These are phyloP conservation scores for Corynascus novoguineensis DNA, from an alignment of 495 filamentous ascomycete species.

Conservation along the genomic window DNA sequence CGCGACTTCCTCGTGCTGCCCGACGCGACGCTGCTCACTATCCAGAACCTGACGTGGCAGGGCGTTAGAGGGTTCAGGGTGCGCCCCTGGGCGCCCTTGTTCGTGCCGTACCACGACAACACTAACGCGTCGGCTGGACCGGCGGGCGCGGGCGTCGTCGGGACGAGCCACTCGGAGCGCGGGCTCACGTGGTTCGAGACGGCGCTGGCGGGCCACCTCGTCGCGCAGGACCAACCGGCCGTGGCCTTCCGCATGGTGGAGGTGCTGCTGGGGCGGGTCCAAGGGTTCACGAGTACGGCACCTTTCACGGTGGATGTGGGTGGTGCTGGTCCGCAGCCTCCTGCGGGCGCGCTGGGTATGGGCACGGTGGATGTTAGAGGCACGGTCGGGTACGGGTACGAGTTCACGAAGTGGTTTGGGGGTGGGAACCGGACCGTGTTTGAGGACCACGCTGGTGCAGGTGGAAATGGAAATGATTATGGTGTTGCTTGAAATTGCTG, in stretches of 20 bases:
- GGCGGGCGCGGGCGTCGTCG: conserved; percentile 32
- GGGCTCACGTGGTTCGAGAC: conserved; percentile 35
- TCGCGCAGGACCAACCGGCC: conserved; percentile 33
- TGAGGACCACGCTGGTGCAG: not conserved
- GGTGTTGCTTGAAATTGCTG: not conserved
- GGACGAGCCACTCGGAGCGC: conserved; percentile 33
- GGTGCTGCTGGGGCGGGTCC: conserved; percentile 33
- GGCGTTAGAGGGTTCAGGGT: conserved; percentile 64
- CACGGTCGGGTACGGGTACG: not conserved
- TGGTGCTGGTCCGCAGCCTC: conserved; percentile 16
- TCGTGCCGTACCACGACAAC: conserved; percentile 57
- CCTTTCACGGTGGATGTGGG: conserved; percentile 29
- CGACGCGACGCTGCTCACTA: conserved; percentile 65
- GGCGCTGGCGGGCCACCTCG: conserved; percentile 32
- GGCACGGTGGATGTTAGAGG: conserved; percentile 24
- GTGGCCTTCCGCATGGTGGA: conserved; percentile 36
- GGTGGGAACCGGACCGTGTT: not conserved
- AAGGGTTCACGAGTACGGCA: conserved; percentile 28
- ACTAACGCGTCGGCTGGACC: conserved; percentile 12
- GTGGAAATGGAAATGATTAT: not conserved
- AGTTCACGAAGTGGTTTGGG: not conserved
- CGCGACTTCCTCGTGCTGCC: conserved; percentile 56
- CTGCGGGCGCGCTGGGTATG: conserved; percentile 22
- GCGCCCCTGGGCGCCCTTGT: conserved; percentile 54
- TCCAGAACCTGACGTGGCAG: conserved; percentile 84